Percentiles rank a stretch among this genome's conserved stretches.
Evolutionary conservation across 2,329 filamentous ascomycete genomes (phyloP).

Genomic region (Cephalotrichum gorgonifer): DNA sequence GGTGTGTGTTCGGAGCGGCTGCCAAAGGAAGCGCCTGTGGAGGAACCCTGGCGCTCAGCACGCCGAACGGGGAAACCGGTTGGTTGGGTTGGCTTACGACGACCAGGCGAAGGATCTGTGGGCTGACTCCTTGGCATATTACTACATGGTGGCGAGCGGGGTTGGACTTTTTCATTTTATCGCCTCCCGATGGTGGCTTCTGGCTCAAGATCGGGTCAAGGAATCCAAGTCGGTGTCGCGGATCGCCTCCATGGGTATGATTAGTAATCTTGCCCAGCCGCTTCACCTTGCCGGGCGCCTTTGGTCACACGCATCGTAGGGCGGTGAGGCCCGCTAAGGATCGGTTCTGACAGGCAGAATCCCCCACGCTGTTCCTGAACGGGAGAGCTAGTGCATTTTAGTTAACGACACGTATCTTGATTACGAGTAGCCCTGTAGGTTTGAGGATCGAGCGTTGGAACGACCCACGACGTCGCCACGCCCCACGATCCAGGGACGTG

Average conservation of each 20-base stretch:
- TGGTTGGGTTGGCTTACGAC: too few relatives aligned
- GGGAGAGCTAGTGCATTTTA: neutral
- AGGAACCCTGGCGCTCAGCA: too few relatives aligned
- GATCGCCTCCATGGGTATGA: neutral
- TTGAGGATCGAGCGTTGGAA: neutral
- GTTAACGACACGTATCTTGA: slow-evolving; percentile 2
- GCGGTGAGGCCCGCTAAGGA: neutral
- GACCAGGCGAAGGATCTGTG: too few relatives aligned
- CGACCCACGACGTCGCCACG: neutral
- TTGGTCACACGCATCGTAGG: neutral
- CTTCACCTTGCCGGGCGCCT: neutral
- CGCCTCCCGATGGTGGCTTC: neutral
- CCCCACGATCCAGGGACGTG: neutral
- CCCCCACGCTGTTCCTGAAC: neutral
- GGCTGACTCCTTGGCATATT: too few relatives aligned
- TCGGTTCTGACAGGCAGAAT: slow-evolving; percentile 1
- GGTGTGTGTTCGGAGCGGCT: too few relatives aligned
- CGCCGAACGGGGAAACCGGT: too few relatives aligned
- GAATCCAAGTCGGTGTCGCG: too few relatives aligned
- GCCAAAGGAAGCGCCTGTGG: too few relatives aligned
- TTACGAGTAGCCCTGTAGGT: neutral
- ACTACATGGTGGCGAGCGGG: too few relatives aligned
- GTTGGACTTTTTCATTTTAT: too few relatives aligned
- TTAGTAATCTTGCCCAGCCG: neutral
- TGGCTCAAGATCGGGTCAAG: neutral